phyloP scores from a whole-genome alignment of 305 asterid genomes.

The Fraxinus velutina region DNA sequence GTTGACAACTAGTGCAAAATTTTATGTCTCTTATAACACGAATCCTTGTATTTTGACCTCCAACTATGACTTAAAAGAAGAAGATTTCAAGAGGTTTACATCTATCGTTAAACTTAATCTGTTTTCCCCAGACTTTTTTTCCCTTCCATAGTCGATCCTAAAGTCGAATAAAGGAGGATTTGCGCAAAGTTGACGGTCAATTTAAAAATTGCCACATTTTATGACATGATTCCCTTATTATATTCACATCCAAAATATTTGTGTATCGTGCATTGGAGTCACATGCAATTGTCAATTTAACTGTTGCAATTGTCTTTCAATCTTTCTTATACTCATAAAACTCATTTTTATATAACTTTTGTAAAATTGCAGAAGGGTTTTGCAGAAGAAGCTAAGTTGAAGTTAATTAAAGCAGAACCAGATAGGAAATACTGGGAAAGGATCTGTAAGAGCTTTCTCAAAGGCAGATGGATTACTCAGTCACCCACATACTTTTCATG shows the following conservation, averaged over 20 bases:
- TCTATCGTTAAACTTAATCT: not conserved
- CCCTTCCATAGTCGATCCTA: not conserved
- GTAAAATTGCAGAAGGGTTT: constrained; percentile 34
- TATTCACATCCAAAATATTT: not conserved
- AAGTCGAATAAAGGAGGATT: not conserved
- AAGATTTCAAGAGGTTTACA: not conserved
- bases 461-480: constrained; percentile 28
- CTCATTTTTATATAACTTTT: not conserved
- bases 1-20: not conserved
- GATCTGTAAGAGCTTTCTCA: constrained; percentile 56
- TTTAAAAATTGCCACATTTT: not conserved
- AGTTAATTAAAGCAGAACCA: constrained; percentile 39
- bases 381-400: constrained; percentile 50
- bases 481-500: not conserved
- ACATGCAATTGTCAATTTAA: not conserved
- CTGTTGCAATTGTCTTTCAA: not conserved
- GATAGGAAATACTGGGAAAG: constrained; percentile 50
- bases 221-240: not conserved
- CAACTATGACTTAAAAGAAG: not conserved
- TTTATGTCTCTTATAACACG: not conserved
- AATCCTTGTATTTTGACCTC: not conserved
- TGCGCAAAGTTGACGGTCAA: not conserved
- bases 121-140: not conserved
- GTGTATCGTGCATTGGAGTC: not conserved
- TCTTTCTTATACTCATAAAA: not conserved